Base-by-base conservation (phyloP, 129 eudicot species). In the Kitagawia praeruptora region DNA sequence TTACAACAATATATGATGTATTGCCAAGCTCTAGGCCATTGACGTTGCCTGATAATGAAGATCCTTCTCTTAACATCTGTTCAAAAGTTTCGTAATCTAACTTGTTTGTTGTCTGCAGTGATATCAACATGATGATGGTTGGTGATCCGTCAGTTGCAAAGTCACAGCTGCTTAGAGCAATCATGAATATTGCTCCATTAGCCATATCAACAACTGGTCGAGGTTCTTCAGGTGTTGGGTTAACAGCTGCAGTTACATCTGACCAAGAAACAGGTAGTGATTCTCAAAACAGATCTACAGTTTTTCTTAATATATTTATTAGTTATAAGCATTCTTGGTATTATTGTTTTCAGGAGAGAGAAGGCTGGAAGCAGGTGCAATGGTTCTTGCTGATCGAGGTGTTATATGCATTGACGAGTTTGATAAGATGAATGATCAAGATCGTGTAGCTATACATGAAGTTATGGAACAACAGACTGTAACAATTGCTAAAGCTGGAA, bases 401-500 rank as follows among this genome's bases (percentile, higher is more conserved):
- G 93, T 96, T 83, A 93, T 96, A 56, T 96, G 99, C 79, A 96
- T 96, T 80, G 99, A 96, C 75, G 99, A 96, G 83, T 96, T 96
- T 82, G 99, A 96, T 87, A 96, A 96, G 82, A 96, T 96, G 99
- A 96, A 92, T 78, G 99, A 96, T 79, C 98, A 88, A 81, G 99
- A 96, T 85, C 99, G 99, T 85, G 99, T 96, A 81, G 98, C 99
- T 67, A 96, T 96, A 79, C 99, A 96, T 80, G 99, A 96, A 82
- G 99, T 96, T 75, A 96, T 96, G 99, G 99, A 96, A 77, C 99
- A 96, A 82, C 99, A 96, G 91, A 96, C 99, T 74, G 99, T 96
- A 72, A 96, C 99, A 27, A 96, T 96, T 80, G 99, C 99, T 23
- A 96, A 96, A 85, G 99, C 99, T 81, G 99, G 98, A 80, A 96